Conservation (phyloP, 768 basidiomycete species). For the Artomyces pyxidatus region DNA sequence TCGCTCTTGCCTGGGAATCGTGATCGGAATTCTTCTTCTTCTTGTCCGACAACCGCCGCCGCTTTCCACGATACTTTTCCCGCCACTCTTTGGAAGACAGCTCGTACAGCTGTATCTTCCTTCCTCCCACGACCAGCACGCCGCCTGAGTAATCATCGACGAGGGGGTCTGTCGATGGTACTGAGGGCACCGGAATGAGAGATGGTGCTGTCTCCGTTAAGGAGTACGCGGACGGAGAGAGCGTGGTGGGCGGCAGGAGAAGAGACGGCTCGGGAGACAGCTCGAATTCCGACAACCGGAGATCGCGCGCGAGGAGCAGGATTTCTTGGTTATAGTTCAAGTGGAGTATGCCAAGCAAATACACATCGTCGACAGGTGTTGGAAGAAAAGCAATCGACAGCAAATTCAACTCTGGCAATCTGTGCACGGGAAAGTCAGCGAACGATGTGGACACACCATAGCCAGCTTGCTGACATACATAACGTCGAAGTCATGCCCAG, state of each 20-base stretch:
- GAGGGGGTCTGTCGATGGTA: too few species aligned
- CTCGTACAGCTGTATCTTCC: conserved; percentile 55
- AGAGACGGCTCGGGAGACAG: conserved; percentile 40
- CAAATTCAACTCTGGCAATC: conserved; percentile 61
- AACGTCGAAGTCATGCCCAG: conserved; percentile 51
- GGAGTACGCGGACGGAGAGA: conserved; percentile 40
- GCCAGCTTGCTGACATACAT: conserved; percentile 36
- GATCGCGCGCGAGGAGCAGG: conserved; percentile 55
- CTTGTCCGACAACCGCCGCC: conserved; percentile 37
- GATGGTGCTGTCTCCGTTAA: conserved; percentile 17
- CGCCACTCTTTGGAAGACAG: conserved; percentile 38
- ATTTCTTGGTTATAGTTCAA: conserved; percentile 52
- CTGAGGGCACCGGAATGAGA: conserved; percentile 24
- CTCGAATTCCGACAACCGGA: conserved; percentile 41
- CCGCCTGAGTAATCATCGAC: conserved; percentile 51
- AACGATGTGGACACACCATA: background rate
- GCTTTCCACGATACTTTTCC: conserved; percentile 47
- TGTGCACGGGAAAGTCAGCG: conserved; percentile 18
- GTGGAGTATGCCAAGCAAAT: conserved; percentile 59
- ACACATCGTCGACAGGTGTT: conserved; percentile 33
- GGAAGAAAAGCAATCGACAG: conserved; percentile 60
- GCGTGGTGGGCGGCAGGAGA: conserved; percentile 42
- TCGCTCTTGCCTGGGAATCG: conserved; percentile 37
- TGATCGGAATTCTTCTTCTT: conserved; percentile 40
- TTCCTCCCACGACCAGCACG: conserved; percentile 62